Base-by-base conservation (phyloP, 306 rosid species). In the Corylus heterophylla region DNA sequence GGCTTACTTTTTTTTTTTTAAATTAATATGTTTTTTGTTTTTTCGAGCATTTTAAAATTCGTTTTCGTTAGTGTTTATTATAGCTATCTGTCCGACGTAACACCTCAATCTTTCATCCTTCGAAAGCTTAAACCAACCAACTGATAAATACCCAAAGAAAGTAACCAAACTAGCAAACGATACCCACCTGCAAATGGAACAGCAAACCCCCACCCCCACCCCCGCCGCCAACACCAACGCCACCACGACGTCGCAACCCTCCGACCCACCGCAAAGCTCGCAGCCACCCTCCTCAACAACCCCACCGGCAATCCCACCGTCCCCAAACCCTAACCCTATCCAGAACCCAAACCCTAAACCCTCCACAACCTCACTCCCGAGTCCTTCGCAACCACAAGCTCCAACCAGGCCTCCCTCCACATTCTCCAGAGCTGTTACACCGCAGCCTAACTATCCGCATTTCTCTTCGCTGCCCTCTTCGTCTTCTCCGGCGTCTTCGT, bases 331-430 rank as follows among this genome's bases (percentile, higher is more conserved):
- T 52, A 80, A 10, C 58, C 81, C 73, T 42, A 67, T 78, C 83
- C 92, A 50, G 87, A 69, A 80, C 79, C 92, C 78, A 86, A 71
- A 72, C 79, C 83, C 70, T 52, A 81, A 54, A 76, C 77, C 54
- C 71, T 80, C 50, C 70, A 2, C 83, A 51, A 22, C 83, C 42
- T 12, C 84, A 78, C 49, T 66, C 86, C 72, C 91, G n/a, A 27
- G 61, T 22, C 84, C 87, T 79, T n/a, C 61, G 1, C 69, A 29
- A 3, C 45, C 45, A 2, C 20, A 13, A 14, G 69, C 90, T 1
- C 89, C 83, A 71, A 56, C 85, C 49, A 88, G 97, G 44, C 91
- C 93, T 56, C 71, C 88, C n/a, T 11, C 89, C 5, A 39, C 94
- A 39, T 88, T 89, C 88, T 42, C 74, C 71, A 85, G 96, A 69